phyloP scores from a whole-genome alignment of 2,329 filamentous ascomycete genomes.

The Cryphonectria parasitica region DNA sequence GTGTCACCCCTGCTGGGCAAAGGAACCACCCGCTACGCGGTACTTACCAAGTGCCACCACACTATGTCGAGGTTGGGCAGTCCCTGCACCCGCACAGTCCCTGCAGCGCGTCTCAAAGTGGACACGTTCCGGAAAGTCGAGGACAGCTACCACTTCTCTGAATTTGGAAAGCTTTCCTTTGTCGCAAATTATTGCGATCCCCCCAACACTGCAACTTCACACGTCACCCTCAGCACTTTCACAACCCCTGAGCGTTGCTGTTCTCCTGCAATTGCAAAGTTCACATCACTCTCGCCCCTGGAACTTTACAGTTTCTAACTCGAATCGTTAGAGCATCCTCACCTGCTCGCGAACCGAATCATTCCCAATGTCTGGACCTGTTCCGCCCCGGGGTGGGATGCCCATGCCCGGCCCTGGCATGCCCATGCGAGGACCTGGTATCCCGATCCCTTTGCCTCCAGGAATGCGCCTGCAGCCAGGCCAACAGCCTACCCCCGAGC shows the following conservation, averaged over 20 bases:
- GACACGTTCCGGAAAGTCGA: conserved; percentile 16
- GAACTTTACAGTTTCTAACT: background rate
- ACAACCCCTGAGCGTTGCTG: background rate
- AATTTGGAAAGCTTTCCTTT: background rate
- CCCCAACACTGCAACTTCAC: background rate
- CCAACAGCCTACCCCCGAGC: conserved; percentile 65
- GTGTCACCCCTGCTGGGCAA: background rate
- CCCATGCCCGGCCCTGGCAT: conserved; percentile 23
- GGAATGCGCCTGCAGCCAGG: conserved; percentile 35
- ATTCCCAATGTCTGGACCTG: conserved; percentile 20
- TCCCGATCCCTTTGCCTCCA: conserved; percentile 33
- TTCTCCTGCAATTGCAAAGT: background rate
- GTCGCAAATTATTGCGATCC: background rate
- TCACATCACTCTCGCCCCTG: background rate
- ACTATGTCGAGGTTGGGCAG: background rate
- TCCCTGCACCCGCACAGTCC: conserved; percentile 2
- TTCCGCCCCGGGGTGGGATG: conserved; percentile 26
- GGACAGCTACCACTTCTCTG: background rate
- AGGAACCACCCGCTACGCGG: background rate
- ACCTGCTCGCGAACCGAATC: background rate
- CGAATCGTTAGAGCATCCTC: background rate
- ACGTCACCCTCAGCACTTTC: background rate
- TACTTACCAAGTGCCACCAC: background rate
- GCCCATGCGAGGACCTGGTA: conserved; percentile 23
- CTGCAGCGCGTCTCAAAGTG: conserved; percentile 16